phyloP scores from a whole-genome alignment of 2,329 filamentous ascomycete genomes.

The Penicillium sp. region DNA sequence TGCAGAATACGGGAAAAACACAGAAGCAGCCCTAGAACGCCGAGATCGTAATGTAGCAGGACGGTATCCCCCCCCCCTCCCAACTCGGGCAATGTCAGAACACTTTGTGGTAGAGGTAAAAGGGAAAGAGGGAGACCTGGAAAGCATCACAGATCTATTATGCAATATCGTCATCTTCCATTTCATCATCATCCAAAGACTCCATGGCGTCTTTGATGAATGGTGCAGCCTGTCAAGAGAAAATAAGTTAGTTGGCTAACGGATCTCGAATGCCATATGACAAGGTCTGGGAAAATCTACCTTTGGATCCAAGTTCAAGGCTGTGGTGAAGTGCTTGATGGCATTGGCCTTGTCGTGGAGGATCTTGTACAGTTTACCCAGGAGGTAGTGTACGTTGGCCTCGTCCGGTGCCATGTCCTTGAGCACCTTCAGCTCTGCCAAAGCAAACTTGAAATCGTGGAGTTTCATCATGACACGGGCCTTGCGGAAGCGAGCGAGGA shows the following conservation, averaged over 20 bases:
- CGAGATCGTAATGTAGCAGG: constrained; percentile 24
- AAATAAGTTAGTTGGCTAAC: not conserved
- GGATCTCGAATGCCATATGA: not conserved
- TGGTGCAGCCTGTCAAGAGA: constrained; percentile 70
- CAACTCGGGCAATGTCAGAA: constrained; percentile 9
- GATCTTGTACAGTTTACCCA: constrained; percentile 69
- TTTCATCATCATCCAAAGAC: constrained; percentile 73
- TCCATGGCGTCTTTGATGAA: constrained; percentile 98
- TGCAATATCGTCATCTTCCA: constrained; percentile 60
- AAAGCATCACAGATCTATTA: constrained; percentile 32
- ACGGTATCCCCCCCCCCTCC: constrained; percentile 9
- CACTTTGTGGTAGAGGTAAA: constrained; percentile 12
- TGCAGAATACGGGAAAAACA: constrained; percentile 22
- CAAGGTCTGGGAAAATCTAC: constrained; percentile 54
- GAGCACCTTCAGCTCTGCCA: constrained; percentile 81
- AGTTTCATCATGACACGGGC: constrained; percentile 82
- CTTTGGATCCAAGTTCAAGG: constrained; percentile 94
- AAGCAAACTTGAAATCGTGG: constrained; percentile 68
- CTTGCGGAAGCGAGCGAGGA: constrained; percentile 89
- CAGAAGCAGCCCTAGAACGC: constrained; percentile 23
- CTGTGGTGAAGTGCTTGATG: constrained; percentile 93
- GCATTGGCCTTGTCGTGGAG: constrained; percentile 67
- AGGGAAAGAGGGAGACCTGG: constrained; percentile 18
- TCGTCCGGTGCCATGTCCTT: constrained; percentile 93
- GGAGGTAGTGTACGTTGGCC: constrained; percentile 91